Evolutionary conservation across 768 basidiomycete genomes (phyloP).

Genomic region (Brasilioporus rufonigricans): DNA sequence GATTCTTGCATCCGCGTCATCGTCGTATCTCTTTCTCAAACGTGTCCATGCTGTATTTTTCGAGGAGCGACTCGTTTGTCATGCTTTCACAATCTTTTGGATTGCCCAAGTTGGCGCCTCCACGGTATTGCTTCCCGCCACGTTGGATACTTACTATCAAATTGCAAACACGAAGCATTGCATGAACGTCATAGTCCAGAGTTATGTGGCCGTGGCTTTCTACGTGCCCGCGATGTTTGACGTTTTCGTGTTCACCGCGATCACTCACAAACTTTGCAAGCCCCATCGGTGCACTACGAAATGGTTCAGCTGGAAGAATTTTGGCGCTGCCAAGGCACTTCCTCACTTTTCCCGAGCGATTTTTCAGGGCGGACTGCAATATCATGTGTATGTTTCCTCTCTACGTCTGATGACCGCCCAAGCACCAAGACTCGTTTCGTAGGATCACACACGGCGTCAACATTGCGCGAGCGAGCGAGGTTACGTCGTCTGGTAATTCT

Average conservation of each 20-base stretch:
- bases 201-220: slow-evolving; percentile 27
- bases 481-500: slow-evolving; percentile 17
- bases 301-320: slow-evolving; percentile 13
- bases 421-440: neutral
- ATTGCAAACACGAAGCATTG: slow-evolving; percentile 37
- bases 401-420: neutral
- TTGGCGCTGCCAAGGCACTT: slow-evolving; percentile 25
- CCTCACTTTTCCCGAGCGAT: slow-evolving; percentile 34
- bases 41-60: slow-evolving; percentile 37
- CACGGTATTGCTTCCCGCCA: slow-evolving; percentile 26
- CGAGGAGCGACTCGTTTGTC: slow-evolving; percentile 15
- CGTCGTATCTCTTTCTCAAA: slow-evolving; percentile 38
- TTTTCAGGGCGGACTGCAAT: slow-evolving; percentile 38
- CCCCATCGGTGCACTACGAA: slow-evolving; percentile 11
- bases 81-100: slow-evolving; percentile 34
- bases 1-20: slow-evolving; percentile 25
- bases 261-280: slow-evolving; percentile 29
- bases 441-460: slow-evolving; percentile 36
- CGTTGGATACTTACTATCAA: slow-evolving; percentile 21
- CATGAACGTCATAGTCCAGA: slow-evolving; percentile 19
- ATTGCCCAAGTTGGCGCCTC: slow-evolving; percentile 27
- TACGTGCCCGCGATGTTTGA: slow-evolving; percentile 33
- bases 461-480: slow-evolving; percentile 23
- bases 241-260: slow-evolving; percentile 33
- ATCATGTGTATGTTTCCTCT: slow-evolving; percentile 33